A percentile compares a stretch with the other conserved stretches of the same genome.
Evolutionary conservation across 768 basidiomycete genomes (phyloP).

Genomic region (Rhodotorula diobovata): DNA sequence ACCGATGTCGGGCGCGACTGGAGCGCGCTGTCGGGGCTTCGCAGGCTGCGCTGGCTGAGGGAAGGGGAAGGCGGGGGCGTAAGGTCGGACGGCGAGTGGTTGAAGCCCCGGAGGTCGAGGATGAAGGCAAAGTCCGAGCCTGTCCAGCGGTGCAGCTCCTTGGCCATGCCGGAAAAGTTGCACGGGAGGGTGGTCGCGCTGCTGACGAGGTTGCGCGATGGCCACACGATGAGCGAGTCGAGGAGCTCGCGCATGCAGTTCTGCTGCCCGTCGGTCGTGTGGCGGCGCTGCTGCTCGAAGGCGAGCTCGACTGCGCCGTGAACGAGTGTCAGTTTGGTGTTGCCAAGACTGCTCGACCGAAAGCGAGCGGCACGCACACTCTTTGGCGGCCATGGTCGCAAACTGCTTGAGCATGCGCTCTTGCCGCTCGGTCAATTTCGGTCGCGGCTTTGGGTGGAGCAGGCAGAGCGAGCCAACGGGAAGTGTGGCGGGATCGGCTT

Average conservation of each 20-base stretch:
- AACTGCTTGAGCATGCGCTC: slow-evolving; percentile 1
- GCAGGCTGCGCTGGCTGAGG: too few relatives aligned
- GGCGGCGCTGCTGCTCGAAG: background rate
- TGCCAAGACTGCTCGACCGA: background rate
- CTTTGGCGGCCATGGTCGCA: background rate
- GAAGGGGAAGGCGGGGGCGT: background rate
- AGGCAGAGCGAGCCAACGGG: slow-evolving; percentile 6
- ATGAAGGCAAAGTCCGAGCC: slow-evolving; percentile 1
- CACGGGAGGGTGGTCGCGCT: background rate
- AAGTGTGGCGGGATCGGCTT: background rate
- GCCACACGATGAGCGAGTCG: slow-evolving; percentile 2
- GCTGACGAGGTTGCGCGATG: background rate
- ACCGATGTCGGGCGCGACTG: background rate
- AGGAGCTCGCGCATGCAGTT: background rate
- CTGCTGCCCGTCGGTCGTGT: background rate
- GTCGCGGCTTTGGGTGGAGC: background rate
- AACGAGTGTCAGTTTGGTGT: background rate
- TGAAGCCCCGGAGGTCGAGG: slow-evolving; percentile 7
- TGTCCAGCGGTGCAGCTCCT: background rate
- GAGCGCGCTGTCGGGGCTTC: too few relatives aligned
- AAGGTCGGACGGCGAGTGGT: background rate
- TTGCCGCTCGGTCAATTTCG: background rate
- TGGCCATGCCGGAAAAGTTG: background rate
- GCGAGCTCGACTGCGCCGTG: background rate
- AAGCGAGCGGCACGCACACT: background rate